Evolutionary conservation across 164 flowering plant genomes (phyloP).

Genomic region (Macadamia integrifolia): DNA sequence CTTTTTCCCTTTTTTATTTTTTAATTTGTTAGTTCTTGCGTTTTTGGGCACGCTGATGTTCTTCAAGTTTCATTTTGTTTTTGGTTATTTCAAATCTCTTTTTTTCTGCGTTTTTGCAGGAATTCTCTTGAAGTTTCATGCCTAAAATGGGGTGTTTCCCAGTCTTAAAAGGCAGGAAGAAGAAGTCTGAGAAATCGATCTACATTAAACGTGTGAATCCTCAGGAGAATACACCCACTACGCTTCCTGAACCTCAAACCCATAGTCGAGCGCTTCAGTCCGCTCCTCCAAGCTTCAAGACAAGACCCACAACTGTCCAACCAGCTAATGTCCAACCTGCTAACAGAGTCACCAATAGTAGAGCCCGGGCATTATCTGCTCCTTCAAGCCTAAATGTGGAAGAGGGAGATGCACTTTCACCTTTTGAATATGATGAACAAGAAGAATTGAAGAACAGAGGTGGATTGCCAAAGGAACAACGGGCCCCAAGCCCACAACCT

Average conservation of each 20-base stretch:
- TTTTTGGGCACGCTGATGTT: no score
- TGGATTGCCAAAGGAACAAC: slow-evolving; percentile 42
- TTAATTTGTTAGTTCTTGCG: no score
- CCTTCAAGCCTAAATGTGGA: slow-evolving; percentile 69
- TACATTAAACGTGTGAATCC: slow-evolving; percentile 31
- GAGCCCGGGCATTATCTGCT: slow-evolving; percentile 79
- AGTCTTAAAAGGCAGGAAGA: slow-evolving; percentile 73
- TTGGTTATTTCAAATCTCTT: no score
- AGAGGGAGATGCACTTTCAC: slow-evolving; percentile 51
- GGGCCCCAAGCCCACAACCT: slow-evolving; percentile 62
- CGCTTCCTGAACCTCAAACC: slow-evolving; percentile 77
- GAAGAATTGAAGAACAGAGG: slow-evolving; percentile 47
- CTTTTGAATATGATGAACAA: slow-evolving; percentile 53
- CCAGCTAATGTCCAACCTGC: slow-evolving; percentile 36
- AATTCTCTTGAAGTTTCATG: slow-evolving; percentile 1
- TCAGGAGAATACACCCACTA: slow-evolving; percentile 48
- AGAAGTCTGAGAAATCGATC: slow-evolving; percentile 41
- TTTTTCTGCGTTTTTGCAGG: slow-evolving; percentile 14
- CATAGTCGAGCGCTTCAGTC: slow-evolving; percentile 68
- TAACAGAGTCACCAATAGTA: slow-evolving; percentile 21
- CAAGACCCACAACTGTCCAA: slow-evolving; percentile 57
- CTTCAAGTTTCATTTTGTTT: no score
- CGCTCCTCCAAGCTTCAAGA: slow-evolving; percentile 90
- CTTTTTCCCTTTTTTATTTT: no score
- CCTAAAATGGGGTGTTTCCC: slow-evolving; percentile 84